Evolutionary conservation across 1,139 yeast species (phyloP).

Genomic region (Hyphopichia burtonii): DNA sequence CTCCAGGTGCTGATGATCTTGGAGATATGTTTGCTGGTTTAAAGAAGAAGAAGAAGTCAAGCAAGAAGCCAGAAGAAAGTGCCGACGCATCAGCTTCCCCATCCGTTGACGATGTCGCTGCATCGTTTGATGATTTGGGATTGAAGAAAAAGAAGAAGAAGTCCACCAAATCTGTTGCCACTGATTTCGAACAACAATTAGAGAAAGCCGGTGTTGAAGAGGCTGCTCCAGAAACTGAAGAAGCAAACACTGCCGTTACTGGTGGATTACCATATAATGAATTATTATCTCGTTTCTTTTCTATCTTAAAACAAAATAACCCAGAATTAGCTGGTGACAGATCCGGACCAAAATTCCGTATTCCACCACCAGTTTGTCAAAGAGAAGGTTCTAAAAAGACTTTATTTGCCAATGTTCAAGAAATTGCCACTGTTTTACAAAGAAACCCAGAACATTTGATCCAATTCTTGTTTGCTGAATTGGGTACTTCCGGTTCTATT

Average conservation of each 20-base stretch:
- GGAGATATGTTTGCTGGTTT: conserved; percentile 57
- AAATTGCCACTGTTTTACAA: conserved; percentile 89
- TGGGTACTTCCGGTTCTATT: conserved; percentile 99
- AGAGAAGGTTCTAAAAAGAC: conserved; percentile 98
- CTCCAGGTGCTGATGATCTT: conserved; percentile 32
- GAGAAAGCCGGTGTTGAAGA: conserved; percentile 86
- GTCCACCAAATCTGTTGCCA: conserved; percentile 56
- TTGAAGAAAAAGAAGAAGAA: conserved; percentile 84
- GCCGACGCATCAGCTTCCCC: conserved; percentile 33
- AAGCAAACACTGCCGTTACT: conserved; percentile 28
- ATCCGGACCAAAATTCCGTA: conserved; percentile 88
- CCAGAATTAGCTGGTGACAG: conserved; percentile 98
- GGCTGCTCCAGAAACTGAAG: conserved; percentile 22
- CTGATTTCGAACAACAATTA: conserved; percentile 86
- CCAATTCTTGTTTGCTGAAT: conserved; percentile 94
- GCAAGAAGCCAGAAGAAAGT: conserved; percentile 38
- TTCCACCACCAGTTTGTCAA: conserved; percentile 95
- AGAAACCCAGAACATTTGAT: conserved; percentile 97
- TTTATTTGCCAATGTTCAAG: conserved; percentile 92
- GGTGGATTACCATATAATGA: conserved; percentile 75
- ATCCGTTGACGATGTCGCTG: conserved; percentile 51
- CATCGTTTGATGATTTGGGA: conserved; percentile 70
- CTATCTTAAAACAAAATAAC: conserved; percentile 83
- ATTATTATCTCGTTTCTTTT: conserved; percentile 80
- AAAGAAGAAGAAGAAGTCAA: conserved; percentile 52